Conservation (phyloP, 2,329 filamentous ascomycete species). For the Xylariaceae sp. region DNA sequence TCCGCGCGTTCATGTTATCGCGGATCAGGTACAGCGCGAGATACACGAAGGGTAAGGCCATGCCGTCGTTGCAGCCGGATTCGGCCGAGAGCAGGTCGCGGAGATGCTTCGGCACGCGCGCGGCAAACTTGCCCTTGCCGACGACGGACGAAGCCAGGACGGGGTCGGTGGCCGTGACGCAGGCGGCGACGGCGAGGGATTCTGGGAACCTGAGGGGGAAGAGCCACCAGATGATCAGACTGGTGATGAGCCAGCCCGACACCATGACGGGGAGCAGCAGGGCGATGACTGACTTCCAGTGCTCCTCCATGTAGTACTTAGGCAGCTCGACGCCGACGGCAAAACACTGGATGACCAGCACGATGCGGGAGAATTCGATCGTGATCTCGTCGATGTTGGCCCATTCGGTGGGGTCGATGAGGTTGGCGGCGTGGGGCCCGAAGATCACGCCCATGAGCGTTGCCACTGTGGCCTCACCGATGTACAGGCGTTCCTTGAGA, state of each 20-base stretch:
- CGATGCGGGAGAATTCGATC: conserved; percentile 82
- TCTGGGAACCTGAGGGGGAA: conserved; percentile 81
- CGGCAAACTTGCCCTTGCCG: conserved; percentile 97
- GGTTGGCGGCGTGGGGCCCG: conserved; percentile 74
- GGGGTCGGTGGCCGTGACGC: conserved; percentile 94
- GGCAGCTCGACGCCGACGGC: conserved; percentile 87
- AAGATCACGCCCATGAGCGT: conserved; percentile 86
- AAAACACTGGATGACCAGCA: conserved; percentile 88
- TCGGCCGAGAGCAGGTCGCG: conserved; percentile 91
- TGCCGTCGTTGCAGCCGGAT: conserved; percentile 98
- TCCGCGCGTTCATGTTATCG: conserved; percentile 62
- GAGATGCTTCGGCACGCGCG: conserved; percentile 94
- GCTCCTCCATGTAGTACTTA: conserved; percentile 93
- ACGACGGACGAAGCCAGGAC: conserved; percentile 98
- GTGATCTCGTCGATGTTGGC: conserved; percentile 81
- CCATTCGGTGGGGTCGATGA: conserved; percentile 73
- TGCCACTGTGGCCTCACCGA: conserved; percentile 94
- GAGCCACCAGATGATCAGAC: conserved; percentile 93
- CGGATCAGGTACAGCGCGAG: conserved; percentile 83
- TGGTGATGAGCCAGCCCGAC: conserved; percentile 88
- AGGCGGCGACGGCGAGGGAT: conserved; percentile 79
- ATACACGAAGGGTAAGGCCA: conserved; percentile 98
- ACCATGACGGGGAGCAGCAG: conserved; percentile 95
- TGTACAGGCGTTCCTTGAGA: conserved; percentile 98
- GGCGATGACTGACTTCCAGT: conserved; percentile 88